A percentile compares a stretch with the other conserved stretches of the same genome.
These are phyloP conservation scores for Quillaja saponaria DNA, from an alignment of 306 rosid species.

Conservation along the genomic window DNA sequence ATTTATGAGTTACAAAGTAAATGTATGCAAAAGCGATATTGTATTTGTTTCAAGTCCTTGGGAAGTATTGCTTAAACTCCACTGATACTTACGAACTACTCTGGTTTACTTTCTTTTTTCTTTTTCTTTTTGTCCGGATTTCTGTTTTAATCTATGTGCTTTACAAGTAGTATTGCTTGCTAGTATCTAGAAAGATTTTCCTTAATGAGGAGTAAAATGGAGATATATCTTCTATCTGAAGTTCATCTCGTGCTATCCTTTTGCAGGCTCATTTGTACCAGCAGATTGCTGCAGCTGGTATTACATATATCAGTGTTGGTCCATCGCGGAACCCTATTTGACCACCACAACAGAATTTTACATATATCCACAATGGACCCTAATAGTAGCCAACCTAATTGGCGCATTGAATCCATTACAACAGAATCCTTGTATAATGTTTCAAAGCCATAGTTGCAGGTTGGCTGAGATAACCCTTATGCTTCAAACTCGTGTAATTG, in stretches of 20 bases:
- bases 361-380: constrained; percentile 53
- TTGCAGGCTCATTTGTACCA: constrained; percentile 73
- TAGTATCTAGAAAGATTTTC: not conserved
- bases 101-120: too few species aligned
- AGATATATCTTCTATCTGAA: constrained; percentile 7
- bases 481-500: constrained; percentile 22
- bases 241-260: constrained; percentile 27
- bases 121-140: too few species aligned
- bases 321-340: constrained; percentile 66
- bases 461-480: not conserved
- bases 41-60: constrained; percentile 20
- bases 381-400: constrained; percentile 41
- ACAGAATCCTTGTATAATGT: not conserved
- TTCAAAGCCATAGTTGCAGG: constrained; percentile 24
- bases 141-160: not conserved
- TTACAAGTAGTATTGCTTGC: not conserved
- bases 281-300: constrained; percentile 66
- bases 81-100: too few species aligned
- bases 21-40: not conserved
- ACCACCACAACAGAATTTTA: constrained; percentile 56
- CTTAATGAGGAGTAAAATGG: constrained; percentile 8
- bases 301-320: constrained; percentile 85
- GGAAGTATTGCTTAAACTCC: constrained; percentile 10
- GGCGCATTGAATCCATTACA: constrained; percentile 47
- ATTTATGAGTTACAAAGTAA: too few species aligned